A percentile compares a stretch with the other conserved stretches of the same genome.
Evolutionary conservation across 495 filamentous ascomycete species (phyloP).

Genomic region (Jackrogersella minutella): DNA sequence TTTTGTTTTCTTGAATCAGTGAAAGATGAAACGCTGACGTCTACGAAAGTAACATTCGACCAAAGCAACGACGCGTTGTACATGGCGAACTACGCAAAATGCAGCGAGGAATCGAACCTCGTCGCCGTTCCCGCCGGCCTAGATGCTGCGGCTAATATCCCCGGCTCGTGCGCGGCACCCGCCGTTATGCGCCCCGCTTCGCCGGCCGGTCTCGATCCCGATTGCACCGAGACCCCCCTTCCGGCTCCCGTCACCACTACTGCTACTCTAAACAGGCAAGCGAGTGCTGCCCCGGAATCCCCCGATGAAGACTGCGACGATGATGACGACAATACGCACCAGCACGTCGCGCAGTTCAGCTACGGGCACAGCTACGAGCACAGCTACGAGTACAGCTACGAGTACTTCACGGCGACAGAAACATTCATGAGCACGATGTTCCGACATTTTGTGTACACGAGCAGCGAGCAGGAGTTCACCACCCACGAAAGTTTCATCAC

Average conservation of each 20-base stretch:
- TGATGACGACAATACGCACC: neutral
- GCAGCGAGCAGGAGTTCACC: conserved; percentile 10
- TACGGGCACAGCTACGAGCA: too few species aligned
- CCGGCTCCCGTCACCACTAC: neutral
- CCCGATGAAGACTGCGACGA: conserved; percentile 10
- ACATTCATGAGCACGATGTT: conserved; percentile 33
- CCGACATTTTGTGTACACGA: conserved; percentile 27
- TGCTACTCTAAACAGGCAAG: conserved; percentile 9
- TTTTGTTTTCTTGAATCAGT: neutral
- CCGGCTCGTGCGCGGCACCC: conserved; percentile 35
- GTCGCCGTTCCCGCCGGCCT: conserved; percentile 39
- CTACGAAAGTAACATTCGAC: conserved; percentile 40
- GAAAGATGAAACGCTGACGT: neutral
- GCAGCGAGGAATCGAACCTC: conserved; percentile 34
- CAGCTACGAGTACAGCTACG: too few species aligned
- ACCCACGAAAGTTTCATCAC: conserved; percentile 24
- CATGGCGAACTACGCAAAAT: conserved; percentile 43
- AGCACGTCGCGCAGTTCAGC: neutral
- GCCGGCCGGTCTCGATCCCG: neutral
- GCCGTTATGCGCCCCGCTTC: neutral
- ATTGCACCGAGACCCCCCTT: neutral
- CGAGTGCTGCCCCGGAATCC: neutral
- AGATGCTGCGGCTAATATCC: conserved; percentile 39
- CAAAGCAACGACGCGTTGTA: conserved; percentile 42
- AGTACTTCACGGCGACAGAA: conserved; percentile 10